Conservation (phyloP, 208 protist genomes). For the Histomonas meleagridis region DNA sequence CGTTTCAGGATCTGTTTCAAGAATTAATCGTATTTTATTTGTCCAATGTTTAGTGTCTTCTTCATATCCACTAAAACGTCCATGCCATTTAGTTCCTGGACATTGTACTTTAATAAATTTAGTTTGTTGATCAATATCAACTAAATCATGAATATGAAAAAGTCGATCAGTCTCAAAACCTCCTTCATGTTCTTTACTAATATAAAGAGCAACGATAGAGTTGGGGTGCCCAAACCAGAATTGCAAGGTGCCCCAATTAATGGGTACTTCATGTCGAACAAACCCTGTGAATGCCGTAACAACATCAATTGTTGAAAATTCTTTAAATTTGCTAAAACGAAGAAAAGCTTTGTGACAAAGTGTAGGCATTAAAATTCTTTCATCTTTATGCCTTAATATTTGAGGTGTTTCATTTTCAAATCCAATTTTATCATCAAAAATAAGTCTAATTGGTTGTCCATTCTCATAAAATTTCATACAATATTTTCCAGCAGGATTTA, state of each 20-base stretch:
- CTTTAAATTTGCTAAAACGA: not conserved
- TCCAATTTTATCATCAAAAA: conserved; percentile 21
- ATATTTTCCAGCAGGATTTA: conserved; percentile 14
- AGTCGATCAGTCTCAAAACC: not conserved
- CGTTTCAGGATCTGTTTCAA: conserved; percentile 24
- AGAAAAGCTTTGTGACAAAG: conserved; percentile 21
- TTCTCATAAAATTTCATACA: conserved; percentile 4
- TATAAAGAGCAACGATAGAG: conserved; percentile 12
- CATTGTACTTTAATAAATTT: conserved; percentile 11
- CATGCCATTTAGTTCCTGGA: not conserved
- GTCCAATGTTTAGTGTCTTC: conserved; percentile 29
- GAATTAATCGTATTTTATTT: not conserved
- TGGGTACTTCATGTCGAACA: not conserved
- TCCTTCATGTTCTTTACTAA: not conserved
- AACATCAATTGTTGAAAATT: not conserved
- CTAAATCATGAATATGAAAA: not conserved
- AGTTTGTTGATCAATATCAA: not conserved
- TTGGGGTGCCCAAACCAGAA: not conserved
- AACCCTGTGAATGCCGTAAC: not conserved
- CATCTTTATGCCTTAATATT: not conserved
- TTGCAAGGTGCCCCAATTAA: not conserved
- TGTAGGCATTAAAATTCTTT: not conserved
- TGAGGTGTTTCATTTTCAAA: not conserved
- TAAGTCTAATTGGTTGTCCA: not conserved
- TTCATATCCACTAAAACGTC: not conserved